Conservation (phyloP, 768 basidiomycete genomes). For the Phanerodontia chrysosporium region DNA sequence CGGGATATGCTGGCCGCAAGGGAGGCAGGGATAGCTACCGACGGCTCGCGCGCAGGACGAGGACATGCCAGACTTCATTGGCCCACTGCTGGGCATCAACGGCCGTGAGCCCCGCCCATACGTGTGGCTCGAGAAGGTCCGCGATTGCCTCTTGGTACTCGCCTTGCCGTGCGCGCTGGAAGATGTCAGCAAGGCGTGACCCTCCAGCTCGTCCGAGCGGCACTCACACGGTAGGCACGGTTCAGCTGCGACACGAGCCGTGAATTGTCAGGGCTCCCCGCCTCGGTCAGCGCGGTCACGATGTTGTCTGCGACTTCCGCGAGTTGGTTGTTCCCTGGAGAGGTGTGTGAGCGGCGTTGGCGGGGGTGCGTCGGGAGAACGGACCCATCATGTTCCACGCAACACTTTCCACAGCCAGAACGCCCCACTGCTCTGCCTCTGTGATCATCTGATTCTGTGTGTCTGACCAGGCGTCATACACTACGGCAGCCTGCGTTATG, state of each 20-base stretch:
- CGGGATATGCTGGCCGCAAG: not conserved
- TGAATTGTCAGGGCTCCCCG: slow-evolving; percentile 56
- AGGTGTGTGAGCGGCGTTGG: slow-evolving; percentile 9
- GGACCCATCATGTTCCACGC: slow-evolving; percentile 70
- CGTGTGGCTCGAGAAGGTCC: slow-evolving; percentile 59
- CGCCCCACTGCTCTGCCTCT: slow-evolving; percentile 64
- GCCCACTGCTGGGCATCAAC: slow-evolving; percentile 73
- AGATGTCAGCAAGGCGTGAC: not conserved
- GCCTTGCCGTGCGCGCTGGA: slow-evolving; percentile 67
- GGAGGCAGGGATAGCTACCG: slow-evolving; percentile 38
- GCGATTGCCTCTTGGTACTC: slow-evolving; percentile 57
- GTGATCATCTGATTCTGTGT: slow-evolving; percentile 42
- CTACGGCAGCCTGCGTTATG: slow-evolving; percentile 57
- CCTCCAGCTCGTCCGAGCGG: not conserved
- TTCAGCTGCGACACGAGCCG: slow-evolving; percentile 59
- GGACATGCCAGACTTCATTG: slow-evolving; percentile 71
- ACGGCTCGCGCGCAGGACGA: slow-evolving; percentile 63
- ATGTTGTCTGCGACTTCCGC: slow-evolving; percentile 65
- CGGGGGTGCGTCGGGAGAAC: slow-evolving; percentile 6
- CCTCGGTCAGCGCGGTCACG: slow-evolving; percentile 60
- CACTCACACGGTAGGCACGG: slow-evolving; percentile 58
- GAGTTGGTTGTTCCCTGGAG: slow-evolving; percentile 60
- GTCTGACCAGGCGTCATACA: slow-evolving; percentile 73
- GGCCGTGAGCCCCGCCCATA: slow-evolving; percentile 65
- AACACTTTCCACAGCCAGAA: slow-evolving; percentile 69